Evolutionary conservation across 257 asterid genomes (phyloP).

Genomic region (Capsicum rhomboideum): DNA sequence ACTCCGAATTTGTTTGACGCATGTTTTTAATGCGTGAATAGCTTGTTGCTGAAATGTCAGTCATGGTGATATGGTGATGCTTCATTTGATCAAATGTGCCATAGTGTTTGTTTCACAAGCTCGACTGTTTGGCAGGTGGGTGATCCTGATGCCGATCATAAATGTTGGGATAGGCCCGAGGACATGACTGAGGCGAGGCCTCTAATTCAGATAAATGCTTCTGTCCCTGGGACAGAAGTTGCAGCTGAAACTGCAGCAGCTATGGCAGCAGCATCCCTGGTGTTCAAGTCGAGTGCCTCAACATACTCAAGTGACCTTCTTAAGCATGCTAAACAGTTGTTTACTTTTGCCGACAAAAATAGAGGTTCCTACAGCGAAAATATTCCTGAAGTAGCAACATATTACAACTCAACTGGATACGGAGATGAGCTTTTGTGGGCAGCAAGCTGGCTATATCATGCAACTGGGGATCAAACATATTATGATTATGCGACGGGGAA

Average conservation of each 20-base stretch:
- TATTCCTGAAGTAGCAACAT: conserved; percentile 53
- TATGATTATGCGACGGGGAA: conserved; percentile 53
- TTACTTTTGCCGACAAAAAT: conserved; percentile 58
- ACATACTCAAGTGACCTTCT: conserved; percentile 52
- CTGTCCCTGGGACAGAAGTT: conserved; percentile 72
- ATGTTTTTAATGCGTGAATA: background rate
- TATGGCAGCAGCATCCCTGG: conserved; percentile 75
- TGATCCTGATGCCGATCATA: conserved; percentile 49
- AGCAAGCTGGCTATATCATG: conserved; percentile 87
- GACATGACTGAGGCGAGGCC: conserved; percentile 55
- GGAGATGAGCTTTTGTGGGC: conserved; percentile 99
- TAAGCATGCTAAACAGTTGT: conserved; percentile 61
- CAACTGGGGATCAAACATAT: conserved; percentile 54
- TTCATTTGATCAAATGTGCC: background rate
- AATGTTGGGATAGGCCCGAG: conserved; percentile 86
- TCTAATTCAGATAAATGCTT: conserved; percentile 46
- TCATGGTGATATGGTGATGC: background rate
- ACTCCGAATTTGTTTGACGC: background rate
- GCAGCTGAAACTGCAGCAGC: conserved; percentile 95
- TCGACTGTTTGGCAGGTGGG: conserved; percentile 52
- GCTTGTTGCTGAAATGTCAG: background rate
- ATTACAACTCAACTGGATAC: conserved; percentile 76
- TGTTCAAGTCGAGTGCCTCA: conserved; percentile 39
- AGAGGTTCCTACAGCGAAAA: conserved; percentile 55
- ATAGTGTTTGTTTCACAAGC: background rate